These are phyloP conservation scores for Chaetoceros muelleri DNA, from an alignment of 108 stramenopile species.

Conservation along the genomic window DNA sequence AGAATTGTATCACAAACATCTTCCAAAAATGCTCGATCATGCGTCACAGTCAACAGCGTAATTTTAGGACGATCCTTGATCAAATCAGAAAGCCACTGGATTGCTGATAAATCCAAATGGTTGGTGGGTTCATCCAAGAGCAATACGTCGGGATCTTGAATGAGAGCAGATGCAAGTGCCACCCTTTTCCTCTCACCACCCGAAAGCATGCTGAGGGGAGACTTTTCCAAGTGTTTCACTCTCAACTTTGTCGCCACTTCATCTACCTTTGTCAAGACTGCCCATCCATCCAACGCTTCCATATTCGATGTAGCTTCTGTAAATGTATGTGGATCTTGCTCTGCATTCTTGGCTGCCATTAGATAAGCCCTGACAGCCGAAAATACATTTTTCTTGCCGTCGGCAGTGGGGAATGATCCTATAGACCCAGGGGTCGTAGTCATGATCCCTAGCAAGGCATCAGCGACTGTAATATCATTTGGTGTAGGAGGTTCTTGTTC, in stretches of 20 bases:
- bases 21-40: constrained; percentile 93
- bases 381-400: constrained; percentile 25
- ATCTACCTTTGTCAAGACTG: constrained; percentile 65
- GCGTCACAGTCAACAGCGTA: constrained; percentile 90
- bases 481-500: constrained; percentile 73
- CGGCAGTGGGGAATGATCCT: not conserved
- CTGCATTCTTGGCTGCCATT: constrained; percentile 29
- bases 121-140: constrained; percentile 87
- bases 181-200: constrained; percentile 80
- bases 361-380: constrained; percentile 53
- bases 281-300: constrained; percentile 62
- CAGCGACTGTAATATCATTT: constrained; percentile 49
- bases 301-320: constrained; percentile 48
- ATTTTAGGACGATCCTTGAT: constrained; percentile 56
- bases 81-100: constrained; percentile 89
- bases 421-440: not conserved
- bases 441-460: constrained; percentile 57
- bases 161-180: constrained; percentile 67
- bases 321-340: constrained; percentile 46
- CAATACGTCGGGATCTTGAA: constrained; percentile 73
- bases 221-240: constrained; percentile 50
- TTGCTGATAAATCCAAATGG: constrained; percentile 89
- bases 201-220: constrained; percentile 45
- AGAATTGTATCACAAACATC: constrained; percentile 75
- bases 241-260: constrained; percentile 61